These are phyloP conservation scores for Cicer arietinum DNA, from an alignment of 306 rosid species.

Conservation along the genomic window DNA sequence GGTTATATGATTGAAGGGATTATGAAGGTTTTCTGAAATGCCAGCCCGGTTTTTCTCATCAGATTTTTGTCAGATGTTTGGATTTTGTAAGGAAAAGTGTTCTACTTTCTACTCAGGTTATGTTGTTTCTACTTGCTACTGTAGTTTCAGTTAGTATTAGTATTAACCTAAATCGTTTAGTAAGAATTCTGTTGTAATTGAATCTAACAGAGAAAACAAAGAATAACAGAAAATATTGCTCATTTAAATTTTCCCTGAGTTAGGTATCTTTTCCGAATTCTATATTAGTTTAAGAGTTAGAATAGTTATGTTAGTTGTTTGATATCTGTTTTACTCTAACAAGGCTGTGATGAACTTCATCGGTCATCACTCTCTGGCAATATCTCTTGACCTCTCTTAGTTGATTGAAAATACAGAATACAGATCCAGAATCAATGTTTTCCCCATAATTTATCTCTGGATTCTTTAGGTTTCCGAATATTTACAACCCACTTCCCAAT, in stretches of 20 bases:
- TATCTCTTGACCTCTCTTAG: not conserved
- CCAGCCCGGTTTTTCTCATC: no score
- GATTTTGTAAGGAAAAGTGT: no score
- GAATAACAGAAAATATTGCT: not conserved
- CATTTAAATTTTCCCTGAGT: not conserved
- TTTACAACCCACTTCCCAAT: not conserved
- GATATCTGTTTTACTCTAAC: not conserved
- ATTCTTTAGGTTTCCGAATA: not conserved
- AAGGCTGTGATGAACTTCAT: not conserved
- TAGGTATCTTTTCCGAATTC: not conserved
- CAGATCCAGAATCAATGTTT: not conserved
- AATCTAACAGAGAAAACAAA: constrained; percentile 12
- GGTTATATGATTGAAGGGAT: not conserved
- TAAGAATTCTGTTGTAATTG: not conserved
- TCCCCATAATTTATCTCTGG: not conserved
- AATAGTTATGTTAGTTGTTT: not conserved
- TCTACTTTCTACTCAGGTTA: no score
- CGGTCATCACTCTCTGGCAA: not conserved
- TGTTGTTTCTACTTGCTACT: not conserved
- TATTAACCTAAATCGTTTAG: not conserved
- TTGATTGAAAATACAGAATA: not conserved
- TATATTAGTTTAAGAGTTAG: not conserved
- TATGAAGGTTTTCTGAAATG: no score
- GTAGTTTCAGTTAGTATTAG: not conserved
- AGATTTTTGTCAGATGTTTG: no score